Conservation (phyloP, 2,329 filamentous ascomycete genomes). For the Fusarium sp. region DNA sequence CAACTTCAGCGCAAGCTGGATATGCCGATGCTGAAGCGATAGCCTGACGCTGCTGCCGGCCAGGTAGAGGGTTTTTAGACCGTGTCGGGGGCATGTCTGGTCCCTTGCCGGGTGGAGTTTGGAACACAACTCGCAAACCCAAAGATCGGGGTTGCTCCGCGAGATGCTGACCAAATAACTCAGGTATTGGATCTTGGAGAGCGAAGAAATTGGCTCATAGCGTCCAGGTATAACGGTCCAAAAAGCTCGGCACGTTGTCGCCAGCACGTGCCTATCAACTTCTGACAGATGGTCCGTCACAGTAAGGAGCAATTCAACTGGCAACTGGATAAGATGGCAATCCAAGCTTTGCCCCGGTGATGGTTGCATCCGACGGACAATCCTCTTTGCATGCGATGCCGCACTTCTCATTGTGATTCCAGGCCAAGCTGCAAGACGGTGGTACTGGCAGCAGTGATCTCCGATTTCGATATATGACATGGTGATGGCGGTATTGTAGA, state of each 20-base stretch:
- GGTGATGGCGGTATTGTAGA: background rate
- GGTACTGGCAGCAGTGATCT: background rate
- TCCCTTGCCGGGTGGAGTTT: background rate
- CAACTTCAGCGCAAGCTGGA: background rate
- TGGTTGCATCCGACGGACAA: background rate
- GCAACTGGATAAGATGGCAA: background rate
- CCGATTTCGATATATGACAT: background rate
- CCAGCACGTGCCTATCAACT: background rate
- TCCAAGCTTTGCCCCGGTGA: background rate
- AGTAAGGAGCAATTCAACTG: background rate
- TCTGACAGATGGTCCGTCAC: background rate
- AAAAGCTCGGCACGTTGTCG: background rate
- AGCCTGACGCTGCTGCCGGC: background rate
- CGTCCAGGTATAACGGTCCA: background rate
- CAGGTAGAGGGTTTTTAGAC: background rate
- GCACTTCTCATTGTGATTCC: background rate
- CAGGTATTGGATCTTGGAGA: background rate
- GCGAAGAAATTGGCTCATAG: background rate
- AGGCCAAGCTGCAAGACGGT: background rate
- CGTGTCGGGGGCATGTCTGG: background rate
- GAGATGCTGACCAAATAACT: background rate
- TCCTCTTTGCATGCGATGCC: background rate
- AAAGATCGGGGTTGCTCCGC: background rate
- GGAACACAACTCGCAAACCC: background rate
- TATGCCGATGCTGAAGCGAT: background rate